Base-by-base conservation (phyloP, 768 basidiomycete species). In the Phlegmacium glaucopus region DNA sequence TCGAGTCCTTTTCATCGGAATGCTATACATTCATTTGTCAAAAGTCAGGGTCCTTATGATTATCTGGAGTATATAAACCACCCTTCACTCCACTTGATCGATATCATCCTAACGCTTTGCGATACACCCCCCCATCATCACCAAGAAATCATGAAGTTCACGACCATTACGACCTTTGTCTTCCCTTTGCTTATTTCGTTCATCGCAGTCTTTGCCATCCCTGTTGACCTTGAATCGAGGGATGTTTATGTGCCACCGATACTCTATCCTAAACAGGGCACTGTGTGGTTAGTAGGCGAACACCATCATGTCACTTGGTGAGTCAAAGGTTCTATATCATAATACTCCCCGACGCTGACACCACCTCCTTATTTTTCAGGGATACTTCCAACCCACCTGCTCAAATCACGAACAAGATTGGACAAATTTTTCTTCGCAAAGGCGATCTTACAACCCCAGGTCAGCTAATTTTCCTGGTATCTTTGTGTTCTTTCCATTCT, bases 171-270 rank as follows among this genome's bases (percentile, higher is more conserved):
- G 16, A 42, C 44, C 22, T 37, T 37, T 28, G 29, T 49, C 34
- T 30, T 40, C 22, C 13, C 46, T 10, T 49, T 50, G 43, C 39
- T 54, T 25, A 22, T 38, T 30, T 42, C 50, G 35, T 37, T 45
- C 28, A 2, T 22, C 22, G 5, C 28, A 18, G 30, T 39, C 22
- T 44, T 46, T 48, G 49, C 49, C 29, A 36, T 50, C 16, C 39
- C 53, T 27, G 45, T 72, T 18, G 26, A 22, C 22, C 27, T 64
- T 15, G 54, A 48, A 12, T 28, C 48, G n/a, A 68, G 74, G 30
- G 77, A 79, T 45, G 77, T 79, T 5, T 79, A 66, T 55, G 69
- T 62, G 0, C 78, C 78, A 0, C 61, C 56, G 12, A 63, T 80
- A 46, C 53, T 54, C n/a, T 67, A 53, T 30, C 78, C 78, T 2